Evolutionary conservation across 345 rosid genomes (phyloP).

Genomic region (Limnanthes douglasii): DNA sequence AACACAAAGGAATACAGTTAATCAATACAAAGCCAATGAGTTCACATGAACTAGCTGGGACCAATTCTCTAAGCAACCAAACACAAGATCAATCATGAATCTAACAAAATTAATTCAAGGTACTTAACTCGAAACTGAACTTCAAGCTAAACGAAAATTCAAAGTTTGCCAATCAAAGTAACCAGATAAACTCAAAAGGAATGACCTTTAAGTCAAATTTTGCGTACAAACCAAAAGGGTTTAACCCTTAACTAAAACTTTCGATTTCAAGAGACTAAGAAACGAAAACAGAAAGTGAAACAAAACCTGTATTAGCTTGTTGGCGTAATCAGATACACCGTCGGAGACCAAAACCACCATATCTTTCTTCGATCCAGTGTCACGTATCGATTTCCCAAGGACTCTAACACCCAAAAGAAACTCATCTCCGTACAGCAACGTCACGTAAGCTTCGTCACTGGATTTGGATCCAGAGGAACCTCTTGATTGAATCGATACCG

Average conservation of each 20-base stretch:
- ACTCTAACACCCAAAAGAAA: constrained; percentile 91
- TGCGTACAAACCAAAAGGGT: not conserved
- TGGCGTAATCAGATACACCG: constrained; percentile 72
- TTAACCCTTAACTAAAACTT: not conserved
- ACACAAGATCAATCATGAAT: no score
- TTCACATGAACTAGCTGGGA: no score
- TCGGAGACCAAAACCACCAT: constrained; percentile 90
- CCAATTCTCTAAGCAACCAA: no score
- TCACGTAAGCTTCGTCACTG: constrained; percentile 57
- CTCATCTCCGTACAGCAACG: constrained; percentile 87
- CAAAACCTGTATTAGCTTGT: constrained; percentile 42
- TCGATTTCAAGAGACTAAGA: not conserved
- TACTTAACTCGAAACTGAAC: no score
- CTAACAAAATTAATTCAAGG: no score
- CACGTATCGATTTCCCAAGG: constrained; percentile 77
- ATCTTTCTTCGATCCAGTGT: constrained; percentile 64
- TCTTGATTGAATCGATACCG: constrained; percentile 17
- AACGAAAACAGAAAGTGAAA: not conserved
- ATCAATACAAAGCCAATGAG: no score
- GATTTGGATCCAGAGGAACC: constrained; percentile 22
- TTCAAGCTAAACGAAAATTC: no score
- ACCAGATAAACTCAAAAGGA: not conserved
- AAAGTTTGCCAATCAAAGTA: no score
- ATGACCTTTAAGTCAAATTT: not conserved
- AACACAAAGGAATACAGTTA: no score